Evolutionary conservation across 371 early-diverging fungal species (phyloP), one percentile per base, ranked within the genome.

Genomic region (Haplosporangium sp.): DNA sequence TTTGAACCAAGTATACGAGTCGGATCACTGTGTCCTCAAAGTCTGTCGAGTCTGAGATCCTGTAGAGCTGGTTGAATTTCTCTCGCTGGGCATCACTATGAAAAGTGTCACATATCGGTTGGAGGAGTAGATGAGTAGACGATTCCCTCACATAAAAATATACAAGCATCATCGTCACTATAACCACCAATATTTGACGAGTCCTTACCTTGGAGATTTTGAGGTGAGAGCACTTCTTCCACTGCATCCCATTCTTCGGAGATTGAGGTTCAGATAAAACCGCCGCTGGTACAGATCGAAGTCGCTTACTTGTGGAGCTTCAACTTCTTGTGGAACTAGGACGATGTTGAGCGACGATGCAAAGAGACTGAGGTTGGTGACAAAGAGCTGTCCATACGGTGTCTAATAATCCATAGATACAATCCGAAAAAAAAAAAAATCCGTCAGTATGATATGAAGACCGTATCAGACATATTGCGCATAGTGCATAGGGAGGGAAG

Each of bases 151-250:
- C 4, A 29, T 29, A 29, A 2, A 29, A 29, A 29, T 29, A 54
- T 50, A 37, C 13, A 13, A 41, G 29, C 59, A 45, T 5, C 21
- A 18, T 58, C 21, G 16, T 45, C 59, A 21, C 16, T 9, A 59
- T 6, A 12, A 14, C 47, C n/a, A 21, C 21, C 57, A 12, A 38
- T 48, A 23, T 20, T 23, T 16, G 29, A 4, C 53, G 38, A 53
- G 14, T 48, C 41, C 69, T 56, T 84, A 87, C 90, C 87, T 89
- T 63, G 89, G 89, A 21, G 84, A 72, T 40, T 82, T 85, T 40
- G 89, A 83, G 40, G 86, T 87, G n/a, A 91, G 82, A 8, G 91
- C 87, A 50, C 87, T 89, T 51, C 90, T 79, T 7, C 90, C 88
- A 46, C 88, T 89, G 64, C 91, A 91, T 54, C 87, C 88, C 54